Evolutionary conservation across 2,329 filamentous ascomycete genomes (phyloP).

Genomic region (Coleophoma cylindrospora): DNA sequence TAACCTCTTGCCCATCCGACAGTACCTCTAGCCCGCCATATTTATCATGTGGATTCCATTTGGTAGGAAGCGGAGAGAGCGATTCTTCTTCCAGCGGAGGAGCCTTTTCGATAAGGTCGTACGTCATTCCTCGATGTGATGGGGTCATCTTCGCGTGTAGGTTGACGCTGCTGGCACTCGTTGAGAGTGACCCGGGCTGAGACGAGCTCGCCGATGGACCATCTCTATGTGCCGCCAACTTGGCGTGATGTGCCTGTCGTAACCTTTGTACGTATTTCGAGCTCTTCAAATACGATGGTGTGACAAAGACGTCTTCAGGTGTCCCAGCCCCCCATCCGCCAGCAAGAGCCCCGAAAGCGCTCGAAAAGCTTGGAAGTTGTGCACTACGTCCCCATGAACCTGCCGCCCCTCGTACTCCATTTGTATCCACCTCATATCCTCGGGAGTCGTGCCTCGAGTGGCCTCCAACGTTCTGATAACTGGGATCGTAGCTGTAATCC

Average conservation of each 20-base stretch:
- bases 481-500: constrained; percentile 20
- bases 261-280: constrained; percentile 76
- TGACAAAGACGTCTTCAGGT: constrained; percentile 55
- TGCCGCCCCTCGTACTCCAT: constrained; percentile 13
- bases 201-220: constrained; percentile 35
- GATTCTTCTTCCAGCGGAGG: constrained; percentile 56
- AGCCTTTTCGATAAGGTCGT: constrained; percentile 77
- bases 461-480: constrained; percentile 13
- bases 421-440: constrained; percentile 20
- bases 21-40: constrained; percentile 68
- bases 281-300: constrained; percentile 75
- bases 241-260: constrained; percentile 63
- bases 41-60: constrained; percentile 80
- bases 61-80: constrained; percentile 67
- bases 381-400: constrained; percentile 20
- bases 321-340: constrained; percentile 17
- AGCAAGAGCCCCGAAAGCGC: constrained; percentile 24
- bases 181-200: constrained; percentile 41
- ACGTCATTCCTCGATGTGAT: constrained; percentile 71
- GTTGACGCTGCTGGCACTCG: constrained; percentile 46
- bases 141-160: constrained; percentile 54
- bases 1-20: constrained; percentile 68
- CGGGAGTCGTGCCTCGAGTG: constrained; percentile 18
- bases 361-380: constrained; percentile 26
- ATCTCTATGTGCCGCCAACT: constrained; percentile 41